Evolutionary conservation across 257 asterid genomes (phyloP), one percentile per base, ranked within the genome.

Genomic region (Misopates orontium): DNA sequence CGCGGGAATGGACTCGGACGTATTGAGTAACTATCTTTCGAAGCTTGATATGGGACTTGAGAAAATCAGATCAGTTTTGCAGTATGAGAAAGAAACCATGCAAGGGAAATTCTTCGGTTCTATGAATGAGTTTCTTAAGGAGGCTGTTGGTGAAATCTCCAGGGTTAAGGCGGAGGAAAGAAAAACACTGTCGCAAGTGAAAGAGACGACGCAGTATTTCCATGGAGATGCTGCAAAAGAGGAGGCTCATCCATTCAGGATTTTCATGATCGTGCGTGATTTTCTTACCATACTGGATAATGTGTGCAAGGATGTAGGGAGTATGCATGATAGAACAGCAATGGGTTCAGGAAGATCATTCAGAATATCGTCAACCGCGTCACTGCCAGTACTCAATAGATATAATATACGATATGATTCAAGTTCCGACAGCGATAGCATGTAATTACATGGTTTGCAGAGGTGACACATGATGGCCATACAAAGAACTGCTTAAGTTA

Each of bases 1-100:
- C 28, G 99, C 99, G 19, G 96, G 88, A 32, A 90, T 90, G 99
- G 99, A 94, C 82, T 90, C 98, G 1, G 99, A 88, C 51, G 98
- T 94, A 31, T 70, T 94, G 73, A 85, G 83, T 54, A 78, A 96
- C 91, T 94, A 94, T 24, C 91, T 90, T 54, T 70, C 84, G 41
- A 94, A 94, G 77, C 95, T 94, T 25, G 97, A 85, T 67, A 78
- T 67, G 66, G 99, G 99, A 47, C 95, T 94, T 16, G 91, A 84
- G 59, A 90, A 85, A 76, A 87, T 88, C 72, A 78, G 83, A 67
- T 69, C 67, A 17, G 86, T 88, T 18, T 75, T 87, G 73, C 87
- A 80, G 53, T 58, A 75, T 55, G 95, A 80, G 75, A 81, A 78
- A 56, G 82, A 77, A 64, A 76, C 78, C 51, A 62, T 28, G 54